phyloP scores from a whole-genome alignment of 2,329 filamentous ascomycete species.

The Diaporthe aspalathi region DNA sequence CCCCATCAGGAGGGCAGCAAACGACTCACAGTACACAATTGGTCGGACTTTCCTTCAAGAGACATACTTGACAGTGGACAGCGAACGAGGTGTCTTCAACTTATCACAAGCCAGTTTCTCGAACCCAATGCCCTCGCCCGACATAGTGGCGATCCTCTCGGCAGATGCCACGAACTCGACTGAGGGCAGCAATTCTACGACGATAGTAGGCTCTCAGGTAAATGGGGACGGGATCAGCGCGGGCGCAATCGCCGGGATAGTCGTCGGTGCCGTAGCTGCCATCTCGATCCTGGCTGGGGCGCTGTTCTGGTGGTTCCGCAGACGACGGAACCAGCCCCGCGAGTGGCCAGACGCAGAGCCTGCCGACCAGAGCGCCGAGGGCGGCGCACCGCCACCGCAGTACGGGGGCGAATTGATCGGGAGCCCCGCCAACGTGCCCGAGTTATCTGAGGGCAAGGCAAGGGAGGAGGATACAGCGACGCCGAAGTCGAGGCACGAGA shows the following conservation, averaged over 20 bases:
- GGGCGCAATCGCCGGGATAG: slow-evolving; percentile 8
- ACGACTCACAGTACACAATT: slow-evolving; percentile 24
- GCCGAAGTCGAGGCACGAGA: neutral
- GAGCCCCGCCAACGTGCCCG: neutral
- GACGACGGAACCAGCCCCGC: neutral
- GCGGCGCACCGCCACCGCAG: neutral
- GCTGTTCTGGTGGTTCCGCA: slow-evolving; percentile 16
- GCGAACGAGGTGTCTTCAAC: slow-evolving; percentile 16
- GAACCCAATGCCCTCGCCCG: slow-evolving; percentile 11
- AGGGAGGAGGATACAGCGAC: neutral
- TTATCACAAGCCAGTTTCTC: slow-evolving; percentile 18
- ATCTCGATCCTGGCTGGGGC: neutral
- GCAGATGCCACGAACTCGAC: slow-evolving; percentile 8
- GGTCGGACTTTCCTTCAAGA: slow-evolving; percentile 23
- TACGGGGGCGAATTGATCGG: slow-evolving; percentile 12
- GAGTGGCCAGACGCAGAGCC: slow-evolving; percentile 23
- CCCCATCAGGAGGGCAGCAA: slow-evolving; percentile 6
- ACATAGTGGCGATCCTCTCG: slow-evolving; percentile 1
- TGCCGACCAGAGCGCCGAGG: neutral
- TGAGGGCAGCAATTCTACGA: neutral
- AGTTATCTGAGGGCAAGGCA: slow-evolving; percentile 15
- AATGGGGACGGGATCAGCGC: neutral
- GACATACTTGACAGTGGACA: slow-evolving; percentile 20
- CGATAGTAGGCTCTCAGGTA: neutral
- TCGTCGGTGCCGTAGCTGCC: neutral